Evolutionary conservation across 805 yeast species (phyloP).

Genomic region (Metschnikowia proteae): DNA sequence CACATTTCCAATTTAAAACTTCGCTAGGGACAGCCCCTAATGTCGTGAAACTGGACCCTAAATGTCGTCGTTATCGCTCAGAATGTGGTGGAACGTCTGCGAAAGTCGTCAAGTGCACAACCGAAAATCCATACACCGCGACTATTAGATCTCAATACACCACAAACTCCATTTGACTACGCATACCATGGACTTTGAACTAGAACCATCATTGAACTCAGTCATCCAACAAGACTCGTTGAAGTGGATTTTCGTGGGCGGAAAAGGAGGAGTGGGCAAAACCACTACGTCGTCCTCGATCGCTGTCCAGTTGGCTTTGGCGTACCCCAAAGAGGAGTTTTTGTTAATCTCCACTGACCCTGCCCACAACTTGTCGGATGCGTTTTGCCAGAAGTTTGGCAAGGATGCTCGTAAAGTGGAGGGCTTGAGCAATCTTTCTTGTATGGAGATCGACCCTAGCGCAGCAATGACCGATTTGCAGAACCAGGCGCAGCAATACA

Average conservation of each 20-base stretch:
- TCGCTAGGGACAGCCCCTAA: too few species aligned
- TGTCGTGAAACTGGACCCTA: too few species aligned
- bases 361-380: conserved; percentile 96
- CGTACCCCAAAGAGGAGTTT: conserved; percentile 76
- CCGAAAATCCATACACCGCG: conserved; percentile 1
- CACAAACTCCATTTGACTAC: background rate
- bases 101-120: conserved; percentile 3
- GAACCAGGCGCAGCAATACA: conserved; percentile 54
- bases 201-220: conserved; percentile 70
- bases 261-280: conserved; percentile 99
- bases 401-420: conserved; percentile 94
- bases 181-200: conserved; percentile 48
- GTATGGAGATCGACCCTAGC: conserved; percentile 98
- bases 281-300: conserved; percentile 96
- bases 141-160: background rate
- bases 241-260: conserved; percentile 98
- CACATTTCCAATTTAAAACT: too few species aligned
- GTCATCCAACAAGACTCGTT: conserved; percentile 60
- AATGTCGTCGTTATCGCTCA: background rate
- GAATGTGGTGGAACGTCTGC: conserved; percentile 5
- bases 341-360: conserved; percentile 95
- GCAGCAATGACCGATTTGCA: conserved; percentile 87
- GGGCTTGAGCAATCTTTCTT: conserved; percentile 81
- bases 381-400: conserved; percentile 96
- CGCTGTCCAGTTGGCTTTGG: conserved; percentile 87